These are phyloP conservation scores for Stylonectria norvegica DNA, from an alignment of 2,329 filamentous ascomycete species.

Conservation along the genomic window DNA sequence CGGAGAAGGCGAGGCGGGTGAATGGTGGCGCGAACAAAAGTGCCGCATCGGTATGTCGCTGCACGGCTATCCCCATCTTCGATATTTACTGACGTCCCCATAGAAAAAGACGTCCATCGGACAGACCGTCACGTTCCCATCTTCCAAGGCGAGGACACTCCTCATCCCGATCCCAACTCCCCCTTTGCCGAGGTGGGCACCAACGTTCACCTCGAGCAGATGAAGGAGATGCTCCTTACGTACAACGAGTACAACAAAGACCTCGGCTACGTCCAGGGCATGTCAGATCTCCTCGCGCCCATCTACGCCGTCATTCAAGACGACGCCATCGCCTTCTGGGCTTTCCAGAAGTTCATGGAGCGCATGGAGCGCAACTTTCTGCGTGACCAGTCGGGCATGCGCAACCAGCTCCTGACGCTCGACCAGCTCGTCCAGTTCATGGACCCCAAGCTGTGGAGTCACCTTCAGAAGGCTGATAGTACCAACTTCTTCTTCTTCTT, in stretches of 20 bases:
- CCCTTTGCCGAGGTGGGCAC: constrained; percentile 91
- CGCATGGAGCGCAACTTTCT: constrained; percentile 98
- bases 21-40: constrained; percentile 96
- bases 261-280: constrained; percentile 95
- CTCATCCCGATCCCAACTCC: constrained; percentile 92
- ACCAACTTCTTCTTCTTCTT: constrained; percentile 99
- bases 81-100: constrained; percentile 23
- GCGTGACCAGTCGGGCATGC: constrained; percentile 94
- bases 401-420: constrained; percentile 81
- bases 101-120: constrained; percentile 97
- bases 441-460: constrained; percentile 89
- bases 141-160: constrained; percentile 93
- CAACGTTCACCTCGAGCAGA: constrained; percentile 95
- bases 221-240: constrained; percentile 98
- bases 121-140: constrained; percentile 94
- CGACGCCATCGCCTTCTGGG: constrained; percentile 96
- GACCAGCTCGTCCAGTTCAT: constrained; percentile 96
- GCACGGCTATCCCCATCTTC: constrained; percentile 3
- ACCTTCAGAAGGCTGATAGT: constrained; percentile 84
- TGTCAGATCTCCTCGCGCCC: constrained; percentile 93
- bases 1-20: constrained; percentile 74
- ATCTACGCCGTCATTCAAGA: constrained; percentile 98
- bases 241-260: constrained; percentile 98
- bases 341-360: constrained; percentile 92
- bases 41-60: constrained; percentile 76